Base-by-base conservation (phyloP, 2,329 filamentous ascomycete genomes). In the Aspergillus spinulosporus region DNA sequence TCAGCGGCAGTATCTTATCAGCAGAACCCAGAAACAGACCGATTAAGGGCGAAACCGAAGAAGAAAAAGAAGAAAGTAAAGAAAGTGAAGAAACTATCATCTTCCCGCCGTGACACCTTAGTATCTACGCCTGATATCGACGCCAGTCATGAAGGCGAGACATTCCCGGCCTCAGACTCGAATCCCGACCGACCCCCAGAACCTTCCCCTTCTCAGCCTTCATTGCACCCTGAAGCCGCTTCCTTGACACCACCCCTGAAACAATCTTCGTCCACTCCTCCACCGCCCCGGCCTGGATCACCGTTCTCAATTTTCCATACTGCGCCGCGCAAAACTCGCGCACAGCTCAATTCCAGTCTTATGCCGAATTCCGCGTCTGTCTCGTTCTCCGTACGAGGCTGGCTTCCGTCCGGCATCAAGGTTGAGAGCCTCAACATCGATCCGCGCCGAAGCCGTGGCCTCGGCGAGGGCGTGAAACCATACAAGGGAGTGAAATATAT, bases 401-500 rank as follows among this genome's bases (percentile, higher is more conserved):
- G 84, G 84, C 69, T 88, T 39, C 81, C 85, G 0, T 87, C 84
- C 62, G 85, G 85, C 3, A 79, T 88, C 64, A 83, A 80, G 59
- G 85, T 88, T 1, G 84, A 87, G 52, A 82, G 80, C 62, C 68
- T 88, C 59, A 77, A 78, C n/a, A 74, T 88, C 11, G 84, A 87
- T 70, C 79, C 84, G n/a, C 87, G 89, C 71, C 92, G 88, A 76
- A 96, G 90, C 73, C 84, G 88, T 56, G 94, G 94, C 0, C 68
- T 99, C 45, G 91, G 91, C 0, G 91, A 96, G 63, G 86, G 89
- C 2, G 86, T 97, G 39, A 95, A 92, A 75, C 94, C 94, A 26
- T 97, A 96, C 75, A 99, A 97, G 76, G 94, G 94, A 1, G 94
- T 99, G 63, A 99, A 99, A 76, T 99, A 99, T 74, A 72, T 99